Conservation (phyloP, 163 green algal genomes). For the Chlorella variabilis region DNA sequence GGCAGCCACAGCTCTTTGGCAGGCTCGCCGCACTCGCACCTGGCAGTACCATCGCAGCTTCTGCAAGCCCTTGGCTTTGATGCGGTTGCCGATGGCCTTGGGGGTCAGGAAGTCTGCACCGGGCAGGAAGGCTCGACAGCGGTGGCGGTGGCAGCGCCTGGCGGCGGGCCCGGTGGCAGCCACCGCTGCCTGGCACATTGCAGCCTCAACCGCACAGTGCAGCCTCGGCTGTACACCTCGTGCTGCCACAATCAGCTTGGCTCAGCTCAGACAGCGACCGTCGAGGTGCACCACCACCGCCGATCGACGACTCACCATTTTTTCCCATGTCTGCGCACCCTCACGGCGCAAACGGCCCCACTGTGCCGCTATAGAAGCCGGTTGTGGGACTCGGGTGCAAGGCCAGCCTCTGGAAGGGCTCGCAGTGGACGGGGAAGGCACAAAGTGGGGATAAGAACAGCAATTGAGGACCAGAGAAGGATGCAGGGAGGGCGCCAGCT, state of each 20-base stretch:
- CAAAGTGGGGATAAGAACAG: too few species aligned
- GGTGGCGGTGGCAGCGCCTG: neutral
- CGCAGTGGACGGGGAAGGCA: too few species aligned
- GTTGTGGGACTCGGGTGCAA: too few species aligned
- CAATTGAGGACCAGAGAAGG: too few species aligned
- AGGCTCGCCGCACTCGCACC: neutral
- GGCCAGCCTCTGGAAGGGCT: too few species aligned
- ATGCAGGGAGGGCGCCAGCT: too few species aligned
- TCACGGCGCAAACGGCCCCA: too few species aligned
- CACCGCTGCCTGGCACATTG: neutral
- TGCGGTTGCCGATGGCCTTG: constrained; percentile 93
- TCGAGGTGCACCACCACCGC: too few species aligned
- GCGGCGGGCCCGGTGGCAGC: neutral
- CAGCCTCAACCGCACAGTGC: neutral
- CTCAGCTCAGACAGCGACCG: too few species aligned
- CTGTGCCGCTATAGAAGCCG: too few species aligned
- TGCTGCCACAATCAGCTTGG: too few species aligned
- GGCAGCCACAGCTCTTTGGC: neutral
- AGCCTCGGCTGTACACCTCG: too few species aligned
- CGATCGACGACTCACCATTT: constrained; percentile 16
- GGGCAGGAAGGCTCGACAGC: neutral
- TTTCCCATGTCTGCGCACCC: constrained; percentile 10
- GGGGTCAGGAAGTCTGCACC: constrained; percentile 77
- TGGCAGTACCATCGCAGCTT: constrained; percentile 81
- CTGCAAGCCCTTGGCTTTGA: constrained; percentile 97